Conservation (phyloP, 441 rosid species). For the Bocquillonia castaneifolia region DNA sequence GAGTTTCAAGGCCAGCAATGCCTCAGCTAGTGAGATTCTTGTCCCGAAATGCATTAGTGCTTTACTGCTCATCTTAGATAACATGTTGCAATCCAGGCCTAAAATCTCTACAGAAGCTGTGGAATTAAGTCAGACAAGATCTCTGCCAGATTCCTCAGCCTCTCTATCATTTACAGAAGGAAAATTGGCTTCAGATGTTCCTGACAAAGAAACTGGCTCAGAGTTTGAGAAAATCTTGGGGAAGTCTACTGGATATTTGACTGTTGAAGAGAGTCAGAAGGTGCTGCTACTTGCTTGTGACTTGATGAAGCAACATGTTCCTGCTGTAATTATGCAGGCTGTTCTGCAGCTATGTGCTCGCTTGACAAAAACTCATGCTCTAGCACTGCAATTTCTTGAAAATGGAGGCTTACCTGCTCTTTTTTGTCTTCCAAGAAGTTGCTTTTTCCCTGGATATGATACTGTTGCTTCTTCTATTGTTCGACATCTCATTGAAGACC, state of each 20-base stretch:
- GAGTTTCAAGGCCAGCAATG: constrained; percentile 55
- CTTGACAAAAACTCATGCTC: constrained; percentile 70
- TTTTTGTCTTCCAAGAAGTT: constrained; percentile 73
- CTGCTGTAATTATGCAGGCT: constrained; percentile 93
- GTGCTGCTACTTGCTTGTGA: constrained; percentile 63
- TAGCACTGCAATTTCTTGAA: constrained; percentile 86
- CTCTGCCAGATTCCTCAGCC: constrained; percentile 45
- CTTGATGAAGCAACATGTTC: constrained; percentile 75
- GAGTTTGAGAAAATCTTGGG: constrained; percentile 66
- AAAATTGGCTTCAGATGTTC: constrained; percentile 40
- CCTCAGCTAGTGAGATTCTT: constrained; percentile 44
- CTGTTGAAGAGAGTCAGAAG: constrained; percentile 65
- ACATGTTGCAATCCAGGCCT: constrained; percentile 71
- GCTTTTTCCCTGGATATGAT: constrained; percentile 90
- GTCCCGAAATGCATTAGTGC: constrained; percentile 81
- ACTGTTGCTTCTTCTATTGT: constrained; percentile 82
- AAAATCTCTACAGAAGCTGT: constrained; percentile 42
- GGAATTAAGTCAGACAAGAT: constrained; percentile 49
- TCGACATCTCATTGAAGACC: constrained; percentile 94
- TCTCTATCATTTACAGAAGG: constrained; percentile 37
- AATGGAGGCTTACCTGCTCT: constrained; percentile 76
- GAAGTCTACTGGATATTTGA: constrained; percentile 73
- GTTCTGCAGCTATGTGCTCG: constrained; percentile 91
- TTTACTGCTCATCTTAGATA: constrained; percentile 75
- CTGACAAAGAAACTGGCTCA: constrained; percentile 41